Evolutionary conservation across 2,329 filamentous ascomycete species (phyloP), one percentile per base, ranked within the genome.

Genomic region (Hymenoscyphus scutula): DNA sequence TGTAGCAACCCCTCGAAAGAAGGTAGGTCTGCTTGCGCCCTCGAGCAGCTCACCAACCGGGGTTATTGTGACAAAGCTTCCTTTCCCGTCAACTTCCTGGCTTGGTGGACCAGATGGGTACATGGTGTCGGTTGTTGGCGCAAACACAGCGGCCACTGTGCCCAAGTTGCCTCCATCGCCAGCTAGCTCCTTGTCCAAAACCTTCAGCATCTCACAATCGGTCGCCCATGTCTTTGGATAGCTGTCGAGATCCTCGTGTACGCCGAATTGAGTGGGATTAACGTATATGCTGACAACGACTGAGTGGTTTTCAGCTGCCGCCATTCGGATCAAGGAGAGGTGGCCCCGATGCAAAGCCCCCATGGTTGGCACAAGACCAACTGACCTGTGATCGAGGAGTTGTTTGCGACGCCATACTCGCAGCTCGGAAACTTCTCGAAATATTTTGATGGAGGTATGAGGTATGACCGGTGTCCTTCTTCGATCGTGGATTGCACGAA

Each of bases 301-400:
- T 70, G 92, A 85, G 68, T 90, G 89, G 77, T 92, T 95, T 71
- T 96, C 91, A 56, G 82, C 80, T 1, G 93, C 93, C 2, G 95
- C 95, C 69, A 88, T 84, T 63, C 91, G 89, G 71, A 97, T 89
- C 25, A 99, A 84, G 3, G 90, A 90, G 58, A 97, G 78, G 77
- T 99, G 95, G 48, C 95, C 95, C 61, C 87, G 84, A 76, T 99
- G 95, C n/a, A 99, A 83, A 57, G 95, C 95, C 66, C 95, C 95
- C 95, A 99, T 98, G 34, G 95, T 99, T 1, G 95, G 95, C 38
- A 99, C 92, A 30, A 99, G 86, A 63, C 90, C 92, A 62, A 99
- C 87, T 53, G 87, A 88, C 62, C 89, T 85, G 70, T 89, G 84
- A 71, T 87, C 82, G 64, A 86, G 77, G 38, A 86, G 78, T 64